Conservation (phyloP, 257 asterid genomes). For the Solanum bulbocastanum region DNA sequence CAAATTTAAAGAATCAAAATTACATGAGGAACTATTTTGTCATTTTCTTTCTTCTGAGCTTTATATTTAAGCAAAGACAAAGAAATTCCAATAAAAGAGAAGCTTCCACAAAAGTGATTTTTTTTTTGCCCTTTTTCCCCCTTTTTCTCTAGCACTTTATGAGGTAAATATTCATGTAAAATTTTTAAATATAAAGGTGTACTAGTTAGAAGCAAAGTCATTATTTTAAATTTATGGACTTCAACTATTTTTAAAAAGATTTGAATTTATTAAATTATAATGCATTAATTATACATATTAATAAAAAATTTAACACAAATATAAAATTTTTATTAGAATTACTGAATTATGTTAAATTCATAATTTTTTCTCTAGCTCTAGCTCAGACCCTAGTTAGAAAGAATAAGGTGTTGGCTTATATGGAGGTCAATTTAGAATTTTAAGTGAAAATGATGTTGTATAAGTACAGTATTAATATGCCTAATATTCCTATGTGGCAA, state of each 20-base stretch:
- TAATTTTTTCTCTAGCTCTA: background rate
- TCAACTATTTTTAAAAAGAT: too few relatives aligned
- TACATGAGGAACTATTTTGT: background rate
- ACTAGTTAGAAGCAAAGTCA: background rate
- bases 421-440: background rate
- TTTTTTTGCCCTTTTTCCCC: background rate
- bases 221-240: background rate
- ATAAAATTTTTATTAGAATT: background rate
- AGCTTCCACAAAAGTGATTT: background rate
- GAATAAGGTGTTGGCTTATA: background rate
- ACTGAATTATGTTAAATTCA: background rate
- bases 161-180: background rate
- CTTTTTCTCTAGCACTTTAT: background rate
- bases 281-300: background rate
- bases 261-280: background rate
- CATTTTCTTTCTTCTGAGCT: background rate
- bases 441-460: background rate
- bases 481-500: background rate
- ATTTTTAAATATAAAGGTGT: background rate
- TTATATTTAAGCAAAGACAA: background rate
- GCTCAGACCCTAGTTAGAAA: background rate
- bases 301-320: background rate
- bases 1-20: background rate
- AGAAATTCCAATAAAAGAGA: background rate
- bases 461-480: background rate